A percentile compares a stretch with the other conserved stretches of the same genome.
Evolutionary conservation across 2,329 filamentous ascomycete genomes (phyloP).

Genomic region (Scedosporium apiospermum): DNA sequence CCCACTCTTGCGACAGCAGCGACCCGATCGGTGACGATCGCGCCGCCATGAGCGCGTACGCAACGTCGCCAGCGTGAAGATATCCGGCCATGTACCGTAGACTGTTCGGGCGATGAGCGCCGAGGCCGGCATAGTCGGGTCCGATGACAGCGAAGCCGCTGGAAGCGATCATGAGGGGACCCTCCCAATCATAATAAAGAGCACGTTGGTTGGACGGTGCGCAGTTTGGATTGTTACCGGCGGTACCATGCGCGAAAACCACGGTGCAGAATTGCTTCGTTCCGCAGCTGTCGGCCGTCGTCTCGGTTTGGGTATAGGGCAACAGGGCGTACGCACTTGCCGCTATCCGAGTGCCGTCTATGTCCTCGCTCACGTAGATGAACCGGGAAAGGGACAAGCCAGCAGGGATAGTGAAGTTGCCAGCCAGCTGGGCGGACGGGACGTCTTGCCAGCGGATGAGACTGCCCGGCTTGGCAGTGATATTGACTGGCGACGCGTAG

Average conservation of each 20-base stretch:
- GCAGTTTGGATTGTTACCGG: slow-evolving; percentile 13
- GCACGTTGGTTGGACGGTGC: slow-evolving; percentile 14
- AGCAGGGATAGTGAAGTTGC: slow-evolving; percentile 11
- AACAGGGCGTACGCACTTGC: slow-evolving; percentile 10
- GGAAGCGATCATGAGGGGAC: slow-evolving; percentile 11
- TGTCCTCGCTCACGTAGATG: slow-evolving; percentile 12
- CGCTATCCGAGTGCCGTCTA: slow-evolving; percentile 10
- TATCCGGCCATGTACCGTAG: slow-evolving; percentile 13
- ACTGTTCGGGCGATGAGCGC: slow-evolving; percentile 11
- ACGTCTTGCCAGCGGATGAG: slow-evolving; percentile 12
- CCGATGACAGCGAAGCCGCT: slow-evolving; percentile 7
- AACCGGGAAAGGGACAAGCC: slow-evolving; percentile 10
- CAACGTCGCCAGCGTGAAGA: slow-evolving; percentile 14
- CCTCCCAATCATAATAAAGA: slow-evolving; percentile 15
- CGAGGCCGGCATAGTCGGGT: slow-evolving; percentile 7
- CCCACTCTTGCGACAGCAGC: slow-evolving; percentile 12
- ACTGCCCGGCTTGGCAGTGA: slow-evolving; percentile 10
- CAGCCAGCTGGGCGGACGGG: background rate
- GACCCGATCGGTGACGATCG: slow-evolving; percentile 9
- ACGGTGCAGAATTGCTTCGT: no score
- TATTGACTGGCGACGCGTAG: slow-evolving; percentile 10
- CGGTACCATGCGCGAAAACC: slow-evolving; percentile 17
- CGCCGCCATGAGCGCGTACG: slow-evolving; percentile 10
- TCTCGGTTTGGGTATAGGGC: slow-evolving; percentile 5
- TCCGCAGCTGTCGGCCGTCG: slow-evolving; percentile 1